phyloP scores from a whole-genome alignment of 176 grass and related monocot species.

The Triticum monococcum region DNA sequence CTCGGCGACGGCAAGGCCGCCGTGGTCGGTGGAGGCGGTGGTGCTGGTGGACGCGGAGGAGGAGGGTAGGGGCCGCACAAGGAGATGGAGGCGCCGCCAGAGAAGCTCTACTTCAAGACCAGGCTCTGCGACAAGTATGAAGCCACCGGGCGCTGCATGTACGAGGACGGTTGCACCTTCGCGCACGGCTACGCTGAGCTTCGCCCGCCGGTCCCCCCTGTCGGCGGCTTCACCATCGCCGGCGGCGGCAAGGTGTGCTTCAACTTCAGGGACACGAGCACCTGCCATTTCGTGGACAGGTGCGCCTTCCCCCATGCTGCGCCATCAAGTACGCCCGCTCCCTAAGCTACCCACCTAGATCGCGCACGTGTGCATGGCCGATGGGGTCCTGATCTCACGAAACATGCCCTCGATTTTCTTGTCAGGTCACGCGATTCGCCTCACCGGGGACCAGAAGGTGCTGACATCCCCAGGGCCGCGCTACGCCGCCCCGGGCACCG shows the following conservation, averaged over 20 bases:
- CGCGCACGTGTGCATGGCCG: constrained; percentile 36
- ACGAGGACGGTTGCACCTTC: constrained; percentile 48
- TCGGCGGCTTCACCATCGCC: too few relatives aligned
- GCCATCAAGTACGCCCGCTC: background rate
- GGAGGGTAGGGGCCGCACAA: background rate
- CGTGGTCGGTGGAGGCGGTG: background rate
- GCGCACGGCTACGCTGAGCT: constrained; percentile 54
- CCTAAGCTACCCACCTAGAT: background rate
- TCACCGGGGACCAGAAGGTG: constrained; percentile 8
- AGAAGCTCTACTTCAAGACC: constrained; percentile 55
- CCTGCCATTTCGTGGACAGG: constrained; percentile 31
- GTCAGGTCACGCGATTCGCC: background rate
- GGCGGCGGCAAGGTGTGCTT: constrained; percentile 32
- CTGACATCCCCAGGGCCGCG: background rate
- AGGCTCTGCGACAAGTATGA: constrained; percentile 51
- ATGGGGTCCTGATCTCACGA: constrained; percentile 13
- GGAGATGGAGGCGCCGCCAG: background rate
- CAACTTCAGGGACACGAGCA: constrained; percentile 35
- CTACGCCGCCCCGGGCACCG: background rate
- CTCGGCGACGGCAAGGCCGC: background rate
- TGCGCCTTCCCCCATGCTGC: constrained; percentile 40
- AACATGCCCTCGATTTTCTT: background rate
- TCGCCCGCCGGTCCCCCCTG: constrained; percentile 15
- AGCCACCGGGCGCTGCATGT: background rate
- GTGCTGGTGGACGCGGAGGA: background rate